These are phyloP conservation scores for Xerocomus spinulosus DNA, from an alignment of 768 basidiomycete genomes.

Conservation along the genomic window DNA sequence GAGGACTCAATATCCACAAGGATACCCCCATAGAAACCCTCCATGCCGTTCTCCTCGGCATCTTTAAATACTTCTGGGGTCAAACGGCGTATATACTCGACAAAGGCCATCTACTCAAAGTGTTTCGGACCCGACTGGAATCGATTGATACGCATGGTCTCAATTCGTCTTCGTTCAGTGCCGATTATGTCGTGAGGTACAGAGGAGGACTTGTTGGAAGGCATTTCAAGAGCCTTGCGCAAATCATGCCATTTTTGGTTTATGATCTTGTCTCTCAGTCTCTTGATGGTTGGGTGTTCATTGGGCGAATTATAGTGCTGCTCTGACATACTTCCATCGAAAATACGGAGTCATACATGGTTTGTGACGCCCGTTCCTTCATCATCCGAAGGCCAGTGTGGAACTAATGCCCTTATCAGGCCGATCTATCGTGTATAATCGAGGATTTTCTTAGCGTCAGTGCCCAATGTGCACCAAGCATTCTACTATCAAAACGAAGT, in stretches of 20 bases:
- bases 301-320: slow-evolving; percentile 33
- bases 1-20: neutral
- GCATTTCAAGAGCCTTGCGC: slow-evolving; percentile 30
- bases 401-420: too few relatives aligned
- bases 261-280: slow-evolving; percentile 27
- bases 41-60: neutral
- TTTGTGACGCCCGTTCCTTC: neutral
- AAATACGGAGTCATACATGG: slow-evolving; percentile 33
- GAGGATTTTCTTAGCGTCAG: slow-evolving; percentile 21
- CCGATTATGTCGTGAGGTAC: slow-evolving; percentile 32
- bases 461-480: slow-evolving; percentile 22
- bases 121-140: slow-evolving; percentile 23
- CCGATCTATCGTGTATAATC: slow-evolving; percentile 13
- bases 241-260: slow-evolving; percentile 28
- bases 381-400: too few relatives aligned
- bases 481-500: slow-evolving; percentile 27
- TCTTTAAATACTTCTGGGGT: slow-evolving; percentile 31
- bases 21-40: neutral
- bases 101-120: slow-evolving; percentile 14
- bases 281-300: slow-evolving; percentile 28
- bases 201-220: slow-evolving; percentile 29
- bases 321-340: slow-evolving; percentile 43
- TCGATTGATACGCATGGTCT: slow-evolving; percentile 26
- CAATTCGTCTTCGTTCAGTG: slow-evolving; percentile 18
- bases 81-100: slow-evolving; percentile 21